phyloP scores from a whole-genome alignment of 805 yeast species.

The Candida morakotiae region DNA sequence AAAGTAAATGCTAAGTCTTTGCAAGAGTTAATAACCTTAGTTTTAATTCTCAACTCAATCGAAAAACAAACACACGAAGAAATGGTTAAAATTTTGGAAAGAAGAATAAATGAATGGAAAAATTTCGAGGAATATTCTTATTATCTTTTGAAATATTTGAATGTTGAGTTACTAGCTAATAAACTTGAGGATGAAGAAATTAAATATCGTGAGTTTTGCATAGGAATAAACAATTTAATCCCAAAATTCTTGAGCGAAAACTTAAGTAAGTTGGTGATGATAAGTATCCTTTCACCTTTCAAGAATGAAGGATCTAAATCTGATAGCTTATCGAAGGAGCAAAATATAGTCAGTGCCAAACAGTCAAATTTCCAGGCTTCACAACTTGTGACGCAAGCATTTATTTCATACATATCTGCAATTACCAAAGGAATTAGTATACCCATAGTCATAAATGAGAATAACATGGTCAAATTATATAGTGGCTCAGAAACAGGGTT shows the following conservation, averaged over 20 bases:
- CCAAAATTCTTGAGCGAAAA: slow-evolving; percentile 10
- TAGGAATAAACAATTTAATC: slow-evolving; percentile 13
- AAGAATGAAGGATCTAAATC: too few species aligned
- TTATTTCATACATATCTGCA: slow-evolving; percentile 36
- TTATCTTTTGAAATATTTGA: slow-evolving; percentile 47
- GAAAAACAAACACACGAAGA: slow-evolving; percentile 20
- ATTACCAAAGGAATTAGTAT: slow-evolving; percentile 19
- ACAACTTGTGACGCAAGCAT: slow-evolving; percentile 37
- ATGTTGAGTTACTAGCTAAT: slow-evolving; percentile 25
- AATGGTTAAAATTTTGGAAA: slow-evolving; percentile 23
- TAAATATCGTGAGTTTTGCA: slow-evolving; percentile 14
- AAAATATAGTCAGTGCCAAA: too few species aligned
- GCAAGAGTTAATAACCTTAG: slow-evolving; percentile 43
- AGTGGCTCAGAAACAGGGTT: slow-evolving; percentile 77
- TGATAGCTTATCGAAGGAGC: too few species aligned
- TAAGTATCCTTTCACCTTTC: too few species aligned
- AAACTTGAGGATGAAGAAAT: slow-evolving; percentile 9
- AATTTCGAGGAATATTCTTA: slow-evolving; percentile 42
- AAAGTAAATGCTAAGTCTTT: slow-evolving; percentile 39
- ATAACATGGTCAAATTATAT: slow-evolving; percentile 58
- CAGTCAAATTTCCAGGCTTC: slow-evolving; percentile 25
- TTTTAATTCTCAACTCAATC: slow-evolving; percentile 41
- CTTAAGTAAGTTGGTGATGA: slow-evolving; percentile 2
- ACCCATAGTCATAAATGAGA: slow-evolving; percentile 36
- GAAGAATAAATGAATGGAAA: slow-evolving; percentile 32